Evolutionary conservation across 495 filamentous ascomycete genomes (phyloP).

Genomic region (Hypomontagnella submonticulosa): DNA sequence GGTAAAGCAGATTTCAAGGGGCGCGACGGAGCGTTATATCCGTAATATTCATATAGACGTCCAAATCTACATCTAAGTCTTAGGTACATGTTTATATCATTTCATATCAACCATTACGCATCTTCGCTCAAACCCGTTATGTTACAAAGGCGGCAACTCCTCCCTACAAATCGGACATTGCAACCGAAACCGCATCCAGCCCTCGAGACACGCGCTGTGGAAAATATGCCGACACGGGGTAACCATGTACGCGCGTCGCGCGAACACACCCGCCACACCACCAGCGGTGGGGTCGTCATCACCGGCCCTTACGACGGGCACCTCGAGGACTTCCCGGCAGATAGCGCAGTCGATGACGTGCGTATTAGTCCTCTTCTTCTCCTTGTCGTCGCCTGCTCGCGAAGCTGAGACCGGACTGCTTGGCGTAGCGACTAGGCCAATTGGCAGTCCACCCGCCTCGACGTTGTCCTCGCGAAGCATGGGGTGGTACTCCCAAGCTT

Average conservation of each 20-base stretch:
- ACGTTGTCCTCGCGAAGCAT: slow-evolving; percentile 85
- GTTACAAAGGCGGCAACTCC: slow-evolving; percentile 79
- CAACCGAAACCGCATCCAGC: slow-evolving; percentile 92
- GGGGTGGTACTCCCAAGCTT: slow-evolving; percentile 95
- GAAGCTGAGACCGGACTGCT: slow-evolving; percentile 49
- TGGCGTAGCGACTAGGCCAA: slow-evolving; percentile 67
- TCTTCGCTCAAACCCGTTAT: background rate
- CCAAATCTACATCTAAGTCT: no score
- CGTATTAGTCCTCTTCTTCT: slow-evolving; percentile 55
- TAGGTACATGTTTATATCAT: no score
- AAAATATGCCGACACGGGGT: slow-evolving; percentile 97
- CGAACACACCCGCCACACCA: slow-evolving; percentile 75
- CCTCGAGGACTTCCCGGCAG: slow-evolving; percentile 89
- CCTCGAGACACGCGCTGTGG: slow-evolving; percentile 91
- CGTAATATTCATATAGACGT: no score
- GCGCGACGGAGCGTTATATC: no score
- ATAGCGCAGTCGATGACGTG: slow-evolving; percentile 85
- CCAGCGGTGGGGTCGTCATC: slow-evolving; percentile 62
- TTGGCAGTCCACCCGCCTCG: slow-evolving; percentile 80
- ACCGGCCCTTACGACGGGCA: slow-evolving; percentile 76
- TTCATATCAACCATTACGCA: no score
- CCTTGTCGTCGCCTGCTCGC: slow-evolving; percentile 41
- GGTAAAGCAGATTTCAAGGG: no score
- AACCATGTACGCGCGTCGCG: slow-evolving; percentile 89
- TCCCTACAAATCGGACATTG: slow-evolving; percentile 98